Evolutionary conservation across 2,329 filamentous ascomycete species (phyloP).

Genomic region (Epichloe baconii): DNA sequence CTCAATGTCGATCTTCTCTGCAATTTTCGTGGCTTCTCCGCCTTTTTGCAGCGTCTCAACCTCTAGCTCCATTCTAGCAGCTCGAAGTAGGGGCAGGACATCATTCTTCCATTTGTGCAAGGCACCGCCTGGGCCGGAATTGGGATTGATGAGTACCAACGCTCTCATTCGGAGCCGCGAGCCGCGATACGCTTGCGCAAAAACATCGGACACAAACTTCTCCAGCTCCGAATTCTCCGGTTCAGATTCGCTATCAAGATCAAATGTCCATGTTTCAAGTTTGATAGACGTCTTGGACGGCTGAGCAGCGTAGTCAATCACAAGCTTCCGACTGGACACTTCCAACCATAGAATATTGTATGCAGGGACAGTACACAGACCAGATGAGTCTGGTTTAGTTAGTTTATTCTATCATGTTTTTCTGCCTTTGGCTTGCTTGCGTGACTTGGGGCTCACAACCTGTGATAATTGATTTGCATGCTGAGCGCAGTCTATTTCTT

Average conservation of each 20-base stretch:
- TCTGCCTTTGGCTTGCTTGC: neutral
- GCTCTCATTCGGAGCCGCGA: slow-evolving; percentile 61
- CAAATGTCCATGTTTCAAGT: slow-evolving; percentile 40
- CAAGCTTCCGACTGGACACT: slow-evolving; percentile 43
- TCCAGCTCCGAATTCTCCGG: slow-evolving; percentile 26
- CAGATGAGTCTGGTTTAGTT: slow-evolving; percentile 10
- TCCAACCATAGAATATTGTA: slow-evolving; percentile 80
- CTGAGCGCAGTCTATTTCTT: slow-evolving; percentile 4
- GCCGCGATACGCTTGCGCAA: slow-evolving; percentile 57
- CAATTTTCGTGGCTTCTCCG: slow-evolving; percentile 70
- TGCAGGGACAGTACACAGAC: slow-evolving; percentile 45
- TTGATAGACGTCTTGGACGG: slow-evolving; percentile 46
- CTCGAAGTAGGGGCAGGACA: slow-evolving; percentile 70
- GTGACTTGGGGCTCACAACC: slow-evolving; percentile 2
- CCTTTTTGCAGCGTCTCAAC: slow-evolving; percentile 56
- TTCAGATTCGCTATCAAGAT: slow-evolving; percentile 25
- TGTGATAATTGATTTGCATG: slow-evolving; percentile 5
- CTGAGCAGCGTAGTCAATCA: slow-evolving; percentile 58
- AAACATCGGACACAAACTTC: slow-evolving; percentile 52
- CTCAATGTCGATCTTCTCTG: slow-evolving; percentile 61
- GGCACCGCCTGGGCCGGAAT: slow-evolving; percentile 71
- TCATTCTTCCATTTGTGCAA: slow-evolving; percentile 59
- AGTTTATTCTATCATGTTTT: neutral
- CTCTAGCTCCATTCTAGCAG: slow-evolving; percentile 65
- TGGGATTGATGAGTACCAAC: slow-evolving; percentile 83